These are phyloP conservation scores for Sarocladiaceae sp. DNA, from an alignment of 2,329 filamentous ascomycete genomes.

Conservation along the genomic window DNA sequence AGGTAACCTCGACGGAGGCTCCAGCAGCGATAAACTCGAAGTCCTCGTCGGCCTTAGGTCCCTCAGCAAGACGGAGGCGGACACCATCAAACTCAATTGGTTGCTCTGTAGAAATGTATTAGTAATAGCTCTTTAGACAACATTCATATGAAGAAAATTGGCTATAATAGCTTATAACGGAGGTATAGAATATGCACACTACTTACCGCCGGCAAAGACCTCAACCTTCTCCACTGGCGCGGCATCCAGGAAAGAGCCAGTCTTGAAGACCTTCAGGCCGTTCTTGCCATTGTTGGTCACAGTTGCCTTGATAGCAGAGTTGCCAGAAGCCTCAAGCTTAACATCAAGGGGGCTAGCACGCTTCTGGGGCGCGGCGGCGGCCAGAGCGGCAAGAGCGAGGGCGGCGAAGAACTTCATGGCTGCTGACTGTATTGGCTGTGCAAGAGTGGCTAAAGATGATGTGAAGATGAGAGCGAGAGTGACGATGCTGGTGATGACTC, in stretches of 20 bases:
- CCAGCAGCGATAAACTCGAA: constrained; percentile 40
- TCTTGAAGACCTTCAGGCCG: constrained; percentile 42
- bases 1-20: constrained; percentile 42
- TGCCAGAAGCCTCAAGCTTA: constrained; percentile 37
- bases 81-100: constrained; percentile 46
- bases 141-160: background rate
- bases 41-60: constrained; percentile 34
- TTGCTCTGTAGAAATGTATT: constrained; percentile 21
- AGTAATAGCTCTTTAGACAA: background rate
- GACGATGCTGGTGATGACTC: background rate
- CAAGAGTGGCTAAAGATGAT: background rate
- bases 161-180: too few relatives aligned
- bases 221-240: constrained; percentile 44
- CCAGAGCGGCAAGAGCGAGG: constrained; percentile 21
- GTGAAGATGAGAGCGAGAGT: too few relatives aligned
- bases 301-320: constrained; percentile 40
- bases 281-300: constrained; percentile 44
- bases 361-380: constrained; percentile 19
- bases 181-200: background rate
- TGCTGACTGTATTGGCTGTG: too few relatives aligned
- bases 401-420: constrained; percentile 12
- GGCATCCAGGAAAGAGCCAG: constrained; percentile 43
- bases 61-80: constrained; percentile 36
- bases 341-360: constrained; percentile 27
- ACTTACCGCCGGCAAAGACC: constrained; percentile 38